phyloP scores from a whole-genome alignment of 345 rosid genomes.

The Gossypium herbaceum region DNA sequence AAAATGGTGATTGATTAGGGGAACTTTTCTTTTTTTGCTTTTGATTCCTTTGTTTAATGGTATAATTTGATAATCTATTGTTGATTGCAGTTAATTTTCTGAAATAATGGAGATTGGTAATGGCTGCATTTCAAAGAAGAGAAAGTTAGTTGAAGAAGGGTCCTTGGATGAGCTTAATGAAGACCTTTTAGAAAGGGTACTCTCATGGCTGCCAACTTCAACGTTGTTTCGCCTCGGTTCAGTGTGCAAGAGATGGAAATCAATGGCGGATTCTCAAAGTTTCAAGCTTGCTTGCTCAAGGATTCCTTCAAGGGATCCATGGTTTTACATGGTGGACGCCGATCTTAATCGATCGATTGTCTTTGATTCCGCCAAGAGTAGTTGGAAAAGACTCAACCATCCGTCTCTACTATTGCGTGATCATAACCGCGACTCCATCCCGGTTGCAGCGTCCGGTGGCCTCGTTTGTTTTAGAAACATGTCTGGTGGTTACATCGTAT shows the following conservation, averaged over 20 bases:
- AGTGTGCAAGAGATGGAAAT: conserved; percentile 89
- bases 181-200: conserved; percentile 76
- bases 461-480: conserved; percentile 59
- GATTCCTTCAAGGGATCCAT: conserved; percentile 69
- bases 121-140: conserved; percentile 39
- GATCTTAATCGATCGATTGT: conserved; percentile 38
- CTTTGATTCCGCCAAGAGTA: conserved; percentile 56
- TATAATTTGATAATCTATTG: background rate
- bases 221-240: conserved; percentile 55
- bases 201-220: conserved; percentile 82
- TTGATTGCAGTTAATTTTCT: conserved; percentile 20
- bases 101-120: conserved; percentile 30
- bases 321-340: conserved; percentile 70
- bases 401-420: conserved; percentile 21
- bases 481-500: conserved; percentile 41
- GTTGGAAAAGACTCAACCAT: conserved; percentile 57
- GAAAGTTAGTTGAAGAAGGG: conserved; percentile 43
- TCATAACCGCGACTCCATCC: conserved; percentile 31
- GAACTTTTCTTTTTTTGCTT: background rate
- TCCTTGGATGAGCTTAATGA: conserved; percentile 66
- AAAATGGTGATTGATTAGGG: background rate
- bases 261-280: conserved; percentile 49
- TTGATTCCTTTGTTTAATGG: background rate
- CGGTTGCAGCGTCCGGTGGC: conserved; percentile 69
- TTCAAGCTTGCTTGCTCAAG: conserved; percentile 77